phyloP scores from a whole-genome alignment of 768 basidiomycete species.

The Phylloporus sp. region DNA sequence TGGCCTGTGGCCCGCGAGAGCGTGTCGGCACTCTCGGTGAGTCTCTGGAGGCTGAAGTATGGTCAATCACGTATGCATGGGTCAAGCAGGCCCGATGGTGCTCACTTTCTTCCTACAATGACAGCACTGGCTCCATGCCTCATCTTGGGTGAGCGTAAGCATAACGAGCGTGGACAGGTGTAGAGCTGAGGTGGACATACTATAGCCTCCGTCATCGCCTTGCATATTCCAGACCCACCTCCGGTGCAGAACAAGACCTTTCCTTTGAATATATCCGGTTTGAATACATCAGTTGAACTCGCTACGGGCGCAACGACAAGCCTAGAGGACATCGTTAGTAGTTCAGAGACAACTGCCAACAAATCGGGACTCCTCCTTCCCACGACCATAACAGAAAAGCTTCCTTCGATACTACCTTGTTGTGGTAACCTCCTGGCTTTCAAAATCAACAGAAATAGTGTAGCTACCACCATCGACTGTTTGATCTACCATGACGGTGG shows the following conservation, averaged over 20 bases:
- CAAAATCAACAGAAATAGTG: too few relatives aligned
- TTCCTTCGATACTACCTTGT: too few relatives aligned
- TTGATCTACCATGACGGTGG: too few relatives aligned
- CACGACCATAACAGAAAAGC: too few relatives aligned
- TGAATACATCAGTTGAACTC: conserved; percentile 65
- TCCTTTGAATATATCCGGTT: conserved; percentile 77
- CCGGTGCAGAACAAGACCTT: conserved; percentile 92
- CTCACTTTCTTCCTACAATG: conserved; percentile 87
- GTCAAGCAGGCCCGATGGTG: not conserved
- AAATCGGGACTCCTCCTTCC: too few relatives aligned
- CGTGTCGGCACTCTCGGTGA: conserved; percentile 64
- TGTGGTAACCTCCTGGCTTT: too few relatives aligned
- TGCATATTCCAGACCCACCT: conserved; percentile 91
- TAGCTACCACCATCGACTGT: too few relatives aligned
- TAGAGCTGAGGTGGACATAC: conserved; percentile 40
- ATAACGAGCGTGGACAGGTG: not conserved
- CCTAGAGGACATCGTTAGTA: conserved; percentile 34
- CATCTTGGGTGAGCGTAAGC: conserved; percentile 48
- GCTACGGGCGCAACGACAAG: conserved; percentile 43
- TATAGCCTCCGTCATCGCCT: conserved; percentile 78
- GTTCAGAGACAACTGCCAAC: too few relatives aligned
- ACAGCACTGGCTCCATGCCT: conserved; percentile 74
- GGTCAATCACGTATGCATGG: conserved; percentile 2
- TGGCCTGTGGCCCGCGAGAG: conserved; percentile 67
- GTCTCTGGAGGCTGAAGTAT: conserved; percentile 57